Conservation (phyloP, 176 grass and related monocot genomes). For the Aegilops speltoides region DNA sequence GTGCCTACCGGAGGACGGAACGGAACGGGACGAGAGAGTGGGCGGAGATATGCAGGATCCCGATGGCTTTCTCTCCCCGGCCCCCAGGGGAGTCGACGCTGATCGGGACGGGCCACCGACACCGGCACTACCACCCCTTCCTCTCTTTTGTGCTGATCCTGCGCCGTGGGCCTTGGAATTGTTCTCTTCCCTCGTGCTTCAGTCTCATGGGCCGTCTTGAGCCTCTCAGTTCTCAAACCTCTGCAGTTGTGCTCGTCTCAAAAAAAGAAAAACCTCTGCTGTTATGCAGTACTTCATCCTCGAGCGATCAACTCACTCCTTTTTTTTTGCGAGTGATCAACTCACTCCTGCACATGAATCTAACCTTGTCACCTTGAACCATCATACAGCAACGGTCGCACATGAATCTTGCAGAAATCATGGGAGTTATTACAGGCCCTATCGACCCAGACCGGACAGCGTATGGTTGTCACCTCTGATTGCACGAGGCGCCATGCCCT, state of each 20-base stretch:
- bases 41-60: not conserved
- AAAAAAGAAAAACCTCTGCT: too few species aligned
- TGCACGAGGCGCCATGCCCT: not conserved
- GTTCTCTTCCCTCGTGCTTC: too few species aligned
- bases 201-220: not conserved
- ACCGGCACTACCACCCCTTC: not conserved
- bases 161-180: not conserved
- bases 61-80: not conserved
- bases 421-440: not conserved
- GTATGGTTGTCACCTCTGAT: not conserved
- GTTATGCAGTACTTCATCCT: too few species aligned
- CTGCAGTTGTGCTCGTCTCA: too few species aligned
- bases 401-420: not conserved
- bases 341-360: too few species aligned
- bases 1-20: not conserved
- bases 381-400: not conserved
- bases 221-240: not conserved
- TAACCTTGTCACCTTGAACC: too few species aligned
- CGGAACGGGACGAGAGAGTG: not conserved
- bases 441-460: not conserved
- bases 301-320: too few species aligned
- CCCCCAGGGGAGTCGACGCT: not conserved
- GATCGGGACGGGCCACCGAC: conserved; percentile 41
- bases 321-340: too few species aligned
- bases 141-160: not conserved